Evolutionary conservation across 1,284 basidiomycete genomes (phyloP), one percentile per base, ranked within the genome.

Genomic region (Waitea zeae): DNA sequence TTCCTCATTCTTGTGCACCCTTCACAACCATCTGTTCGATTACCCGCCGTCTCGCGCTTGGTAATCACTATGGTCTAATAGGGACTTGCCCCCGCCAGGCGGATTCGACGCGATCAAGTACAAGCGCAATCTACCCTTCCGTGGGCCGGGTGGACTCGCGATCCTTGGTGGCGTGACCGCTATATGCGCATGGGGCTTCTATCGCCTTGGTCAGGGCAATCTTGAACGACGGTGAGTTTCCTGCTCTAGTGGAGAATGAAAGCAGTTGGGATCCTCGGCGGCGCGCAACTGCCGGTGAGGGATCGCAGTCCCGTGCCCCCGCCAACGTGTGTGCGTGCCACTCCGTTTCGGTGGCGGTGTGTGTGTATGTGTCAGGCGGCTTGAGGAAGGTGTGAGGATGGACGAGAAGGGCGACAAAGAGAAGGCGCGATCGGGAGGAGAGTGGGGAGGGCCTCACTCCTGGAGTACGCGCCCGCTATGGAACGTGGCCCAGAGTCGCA

Each of bases 41-140:
- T 27, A 27, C 24, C 24, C 24, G 24, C 11, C 24, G 24, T 27
- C n/a, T n/a, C 24, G n/a, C 11, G 11, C n/a, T 27, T n/a, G 11
- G 11, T n/a, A 11, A 27, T 27, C n/a, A 11, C 24, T 27, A n/a
- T 11, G n/a, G 24, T 27, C 24, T n/a, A 44, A 37, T 52, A 97
- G 93, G 60, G 93, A 98, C 54, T 83, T 98, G 74, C 92, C 92
- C 47, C 92, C 93, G 31, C 49, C 75, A 32, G 92, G 89, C 43
- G 93, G 93, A 4, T 98, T 95, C 60, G 87, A 86, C 52, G 61
- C 81, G 31, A 64, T 98, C 62, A 82, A 82, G 57, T 98, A 96
- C 72, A 93, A 92, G 61, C 82, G 93, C 42, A 93, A 93, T 59
- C 70, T 99, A 40, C 92, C 95, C 34, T 66, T 87, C 51, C 76